Evolutionary conservation across 2,329 filamentous ascomycete species (phyloP), one percentile per base, ranked within the genome.

Genomic region (Cladophialophora bantiana): DNA sequence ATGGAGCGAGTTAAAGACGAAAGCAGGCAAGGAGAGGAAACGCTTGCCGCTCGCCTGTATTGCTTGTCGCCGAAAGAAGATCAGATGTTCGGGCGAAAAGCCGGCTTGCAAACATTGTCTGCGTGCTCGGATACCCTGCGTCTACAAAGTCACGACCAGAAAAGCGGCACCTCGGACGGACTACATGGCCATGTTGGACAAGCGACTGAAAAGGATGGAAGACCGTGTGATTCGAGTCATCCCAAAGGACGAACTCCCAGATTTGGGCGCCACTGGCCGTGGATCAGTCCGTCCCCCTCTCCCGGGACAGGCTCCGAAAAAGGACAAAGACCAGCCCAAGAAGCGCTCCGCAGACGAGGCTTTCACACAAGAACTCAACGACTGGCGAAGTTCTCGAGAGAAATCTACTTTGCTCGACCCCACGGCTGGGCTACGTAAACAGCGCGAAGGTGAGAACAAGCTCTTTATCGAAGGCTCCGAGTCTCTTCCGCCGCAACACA

Each of bases 101-200:
- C 95, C 95, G 2, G 92, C 94, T 0, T 99, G 95, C 83, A 97
- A 97, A 78, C 95, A 98, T 80, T 98, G 95, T 76, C 84, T 96
- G 66, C 88, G 94, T 64, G 96, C 94, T 59, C 88, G 94, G 52
- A 96, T 96, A 73, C 94, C 94, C 1, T 99, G 95, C 77, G 94
- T 98, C 4, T 99, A 98, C 84, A 98, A 98, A 76, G 93, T 97
- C 67, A 98, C 94, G 0, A 93, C 94, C 3, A 86, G 95, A 67
- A 98, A 98, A 78, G 93, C 94, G 1, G 93, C 94, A 3, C 95
- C 95, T 2, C 86, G 95, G 60, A 98, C 95, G 18, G 95, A 98
- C 79, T 98, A 98, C 79, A 98, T 98, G 95, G 93, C 94, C 50
- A 98, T 98, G 93, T 82, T 98, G 73, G 95, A 98, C 80, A 97